Percentiles rank a stretch among this genome's conserved stretches.
Evolutionary conservation across 805 yeast species (phyloP).

Genomic region (Kregervanrija delftensis): DNA sequence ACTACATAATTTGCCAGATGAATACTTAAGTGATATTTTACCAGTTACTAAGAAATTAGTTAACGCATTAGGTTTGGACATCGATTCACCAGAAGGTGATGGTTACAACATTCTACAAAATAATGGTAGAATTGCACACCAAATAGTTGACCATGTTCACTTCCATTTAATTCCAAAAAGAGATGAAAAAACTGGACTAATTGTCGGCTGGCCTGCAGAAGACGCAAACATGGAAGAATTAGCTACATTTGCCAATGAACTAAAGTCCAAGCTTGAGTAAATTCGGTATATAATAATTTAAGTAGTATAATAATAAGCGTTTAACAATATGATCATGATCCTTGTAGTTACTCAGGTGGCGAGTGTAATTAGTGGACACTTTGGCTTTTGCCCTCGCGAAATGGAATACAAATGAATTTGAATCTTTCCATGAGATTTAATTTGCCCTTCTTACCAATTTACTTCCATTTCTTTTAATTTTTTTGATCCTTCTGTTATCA

Average conservation of each 20-base stretch:
- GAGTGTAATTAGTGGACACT: too few relatives aligned
- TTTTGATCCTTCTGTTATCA: too few relatives aligned
- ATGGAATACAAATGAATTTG: too few relatives aligned
- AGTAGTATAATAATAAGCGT: too few relatives aligned
- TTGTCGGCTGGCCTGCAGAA: conserved; percentile 93
- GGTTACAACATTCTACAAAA: conserved; percentile 90
- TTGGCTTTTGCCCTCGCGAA: too few relatives aligned
- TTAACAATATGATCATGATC: too few relatives aligned
- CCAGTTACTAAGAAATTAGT: conserved; percentile 88
- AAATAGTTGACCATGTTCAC: conserved; percentile 92
- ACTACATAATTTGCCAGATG: conserved; percentile 89
- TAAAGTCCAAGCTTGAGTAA: conserved; percentile 34
- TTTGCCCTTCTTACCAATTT: too few relatives aligned
- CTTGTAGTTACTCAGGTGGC: too few relatives aligned
- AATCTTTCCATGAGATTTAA: too few relatives aligned
- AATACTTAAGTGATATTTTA: conserved; percentile 73
- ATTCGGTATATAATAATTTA: too few relatives aligned
- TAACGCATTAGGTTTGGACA: conserved; percentile 57
- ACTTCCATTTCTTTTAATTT: too few relatives aligned
- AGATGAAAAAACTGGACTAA: conserved; percentile 64
- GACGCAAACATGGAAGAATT: conserved; percentile 69
- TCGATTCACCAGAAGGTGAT: conserved; percentile 54
- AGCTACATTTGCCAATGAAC: conserved; percentile 56
- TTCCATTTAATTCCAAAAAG: conserved; percentile 93
- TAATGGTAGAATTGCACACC: conserved; percentile 94